Evolutionary conservation across 345 rosid genomes (phyloP), one percentile per base, ranked within the genome.

Genomic region (Microthlaspi erraticum): DNA sequence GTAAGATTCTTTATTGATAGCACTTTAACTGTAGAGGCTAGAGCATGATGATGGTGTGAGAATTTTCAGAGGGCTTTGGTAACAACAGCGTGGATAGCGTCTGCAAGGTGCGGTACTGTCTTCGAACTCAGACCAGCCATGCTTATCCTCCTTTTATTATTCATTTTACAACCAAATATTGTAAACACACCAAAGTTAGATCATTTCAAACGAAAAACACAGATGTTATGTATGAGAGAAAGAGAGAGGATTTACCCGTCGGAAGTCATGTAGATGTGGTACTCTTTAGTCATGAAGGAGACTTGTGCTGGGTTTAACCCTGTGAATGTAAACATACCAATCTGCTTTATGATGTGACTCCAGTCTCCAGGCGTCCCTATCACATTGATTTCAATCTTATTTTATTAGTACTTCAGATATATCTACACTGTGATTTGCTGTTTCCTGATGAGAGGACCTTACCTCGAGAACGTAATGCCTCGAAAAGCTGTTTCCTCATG

Each of bases 311-410:
- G 48, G 76, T 82, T 86, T 77, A 88, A 66, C 13, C 96, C 93
- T 12, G 90, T 79, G 85, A 87, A 88, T 12, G 90, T 83, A 69
- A 84, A 90, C 96, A 90, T 86, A 62, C 93, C 90, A n/a, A 90
- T 85, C 80, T 87, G 93, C 73, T 83, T 83, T 48, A 77, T 75
- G 61, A 88, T 82, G 83, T 90, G 96, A 80, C 81, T 86, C 96
- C 93, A 90, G 64, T 88, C 89, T 73, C 96, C 96, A 20, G 86
- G 86, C 13, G 89, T 85, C 31, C 88, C 91, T 87, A 84, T 54
- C 42, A 41, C 7, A 6, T 56, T 56, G 6, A 56, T 54, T 48
- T 56, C 10, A 37, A 19, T 38, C 11, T 64, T 26, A 12, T 63
- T 41, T 31, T 63, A 31, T 5, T 49, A 26, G 52, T 7, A 39